Percentiles rank a stretch among this genome's conserved stretches.
These are phyloP conservation scores for Aspergillus pseudonomiae DNA, from an alignment of 2,329 filamentous ascomycete species.

Conservation along the genomic window DNA sequence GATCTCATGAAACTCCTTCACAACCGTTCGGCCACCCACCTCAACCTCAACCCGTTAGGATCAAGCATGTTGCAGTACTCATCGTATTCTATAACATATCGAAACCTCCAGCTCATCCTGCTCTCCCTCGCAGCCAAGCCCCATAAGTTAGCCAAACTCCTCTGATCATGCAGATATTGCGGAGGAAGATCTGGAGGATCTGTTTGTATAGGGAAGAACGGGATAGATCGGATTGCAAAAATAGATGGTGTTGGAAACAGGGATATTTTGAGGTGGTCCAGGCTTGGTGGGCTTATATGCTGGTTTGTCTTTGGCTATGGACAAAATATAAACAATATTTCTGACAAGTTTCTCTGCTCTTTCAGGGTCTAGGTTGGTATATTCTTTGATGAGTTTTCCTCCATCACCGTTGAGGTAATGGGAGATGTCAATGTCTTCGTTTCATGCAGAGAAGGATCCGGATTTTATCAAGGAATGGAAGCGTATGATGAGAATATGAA, in stretches of 20 bases:
- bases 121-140: background rate
- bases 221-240: background rate
- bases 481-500: no score
- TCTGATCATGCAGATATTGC: background rate
- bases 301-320: no score
- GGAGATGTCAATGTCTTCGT: background rate
- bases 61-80: background rate
- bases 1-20: background rate
- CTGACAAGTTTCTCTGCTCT: background rate
- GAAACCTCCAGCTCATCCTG: background rate
- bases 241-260: background rate
- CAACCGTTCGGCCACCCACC: background rate
- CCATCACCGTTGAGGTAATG: background rate
- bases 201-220: background rate
- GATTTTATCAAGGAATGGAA: background rate
- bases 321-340: background rate
- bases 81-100: background rate
- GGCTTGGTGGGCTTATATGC: background rate
- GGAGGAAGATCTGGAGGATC: background rate
- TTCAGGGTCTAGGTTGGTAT: background rate
- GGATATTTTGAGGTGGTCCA: background rate
- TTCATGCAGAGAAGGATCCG: background rate
- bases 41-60: background rate
- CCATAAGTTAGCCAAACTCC: background rate
- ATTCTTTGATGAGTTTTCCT: background rate